These are phyloP conservation scores for Penicillium paradoxum DNA, from an alignment of 495 filamentous ascomycete genomes.

Conservation along the genomic window DNA sequence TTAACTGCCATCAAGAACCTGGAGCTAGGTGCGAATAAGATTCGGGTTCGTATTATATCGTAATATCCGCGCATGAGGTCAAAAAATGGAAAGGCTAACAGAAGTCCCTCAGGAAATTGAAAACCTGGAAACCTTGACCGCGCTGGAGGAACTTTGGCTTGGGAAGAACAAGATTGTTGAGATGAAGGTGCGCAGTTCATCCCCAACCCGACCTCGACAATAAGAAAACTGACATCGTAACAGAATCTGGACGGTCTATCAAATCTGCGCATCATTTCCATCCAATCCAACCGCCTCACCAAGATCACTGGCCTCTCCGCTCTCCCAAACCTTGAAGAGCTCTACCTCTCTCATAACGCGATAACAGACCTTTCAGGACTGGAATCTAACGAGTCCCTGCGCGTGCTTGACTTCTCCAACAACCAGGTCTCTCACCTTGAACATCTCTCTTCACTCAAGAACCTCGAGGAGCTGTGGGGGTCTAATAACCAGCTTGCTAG, in stretches of 20 bases:
- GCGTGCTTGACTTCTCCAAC: slow-evolving; percentile 82
- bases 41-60: slow-evolving; percentile 49
- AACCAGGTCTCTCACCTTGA: slow-evolving; percentile 75
- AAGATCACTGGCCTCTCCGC: slow-evolving; percentile 67
- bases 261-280: slow-evolving; percentile 84
- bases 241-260: slow-evolving; percentile 62
- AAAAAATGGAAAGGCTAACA: slow-evolving; percentile 1
- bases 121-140: slow-evolving; percentile 70
- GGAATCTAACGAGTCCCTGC: slow-evolving; percentile 62
- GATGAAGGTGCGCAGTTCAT: slow-evolving; percentile 51
- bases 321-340: slow-evolving; percentile 80
- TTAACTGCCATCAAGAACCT: slow-evolving; percentile 71
- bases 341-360: slow-evolving; percentile 98
- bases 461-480: slow-evolving; percentile 90
- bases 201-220: background rate
- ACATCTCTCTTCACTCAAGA: slow-evolving; percentile 60
- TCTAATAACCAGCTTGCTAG: slow-evolving; percentile 77
- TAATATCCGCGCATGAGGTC: background rate
- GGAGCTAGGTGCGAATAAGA: slow-evolving; percentile 87
- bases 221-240: background rate
- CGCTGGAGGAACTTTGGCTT: slow-evolving; percentile 86
- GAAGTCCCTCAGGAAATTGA: slow-evolving; percentile 65
- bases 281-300: slow-evolving; percentile 94
- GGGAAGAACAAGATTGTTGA: slow-evolving; percentile 97
- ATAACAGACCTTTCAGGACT: slow-evolving; percentile 73